Percentiles rank a stretch among this genome's conserved stretches.
Evolutionary conservation across 148 eudicot species (phyloP).

Genomic region (Spergularia bocconei): DNA sequence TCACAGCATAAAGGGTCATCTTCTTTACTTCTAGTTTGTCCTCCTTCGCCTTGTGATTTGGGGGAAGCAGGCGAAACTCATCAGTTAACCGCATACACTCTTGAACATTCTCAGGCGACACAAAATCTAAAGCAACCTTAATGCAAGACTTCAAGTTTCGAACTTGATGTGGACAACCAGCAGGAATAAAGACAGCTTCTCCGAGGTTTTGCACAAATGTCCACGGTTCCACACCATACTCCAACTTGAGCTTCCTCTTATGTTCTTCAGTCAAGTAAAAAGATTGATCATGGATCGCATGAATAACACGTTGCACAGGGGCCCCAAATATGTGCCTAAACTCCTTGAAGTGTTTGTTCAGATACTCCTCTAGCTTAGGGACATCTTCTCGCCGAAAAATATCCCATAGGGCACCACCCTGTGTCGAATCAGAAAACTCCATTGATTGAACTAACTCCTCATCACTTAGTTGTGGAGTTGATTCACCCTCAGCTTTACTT

Average conservation of each 20-base stretch:
- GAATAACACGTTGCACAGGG: constrained; percentile 45
- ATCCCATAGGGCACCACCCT: constrained; percentile 70
- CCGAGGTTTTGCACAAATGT: constrained; percentile 55
- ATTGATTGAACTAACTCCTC: constrained; percentile 11
- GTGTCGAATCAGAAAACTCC: constrained; percentile 25
- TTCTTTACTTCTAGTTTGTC: constrained; percentile 50
- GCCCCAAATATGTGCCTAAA: constrained; percentile 58
- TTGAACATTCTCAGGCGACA: constrained; percentile 48
- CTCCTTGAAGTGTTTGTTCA: constrained; percentile 48
- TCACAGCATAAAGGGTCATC: constrained; percentile 42
- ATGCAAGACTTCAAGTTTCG: constrained; percentile 57
- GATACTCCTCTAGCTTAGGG: constrained; percentile 49
- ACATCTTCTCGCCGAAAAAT: constrained; percentile 47
- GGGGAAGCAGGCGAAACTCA: constrained; percentile 44
- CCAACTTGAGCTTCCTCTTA: constrained; percentile 53
- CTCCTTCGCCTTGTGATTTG: constrained; percentile 47
- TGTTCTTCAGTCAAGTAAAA: constrained; percentile 54
- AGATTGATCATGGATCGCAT: constrained; percentile 57
- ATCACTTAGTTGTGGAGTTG: constrained; percentile 13
- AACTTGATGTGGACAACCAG: constrained; percentile 69
- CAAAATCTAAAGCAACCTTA: constrained; percentile 53
- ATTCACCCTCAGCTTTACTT: constrained; percentile 19
- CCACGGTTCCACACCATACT: constrained; percentile 59
- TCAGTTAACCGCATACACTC: constrained; percentile 48
- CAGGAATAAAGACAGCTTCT: constrained; percentile 59